Conservation (phyloP, 2,329 filamentous ascomycete genomes). For the Fusarium sp. region DNA sequence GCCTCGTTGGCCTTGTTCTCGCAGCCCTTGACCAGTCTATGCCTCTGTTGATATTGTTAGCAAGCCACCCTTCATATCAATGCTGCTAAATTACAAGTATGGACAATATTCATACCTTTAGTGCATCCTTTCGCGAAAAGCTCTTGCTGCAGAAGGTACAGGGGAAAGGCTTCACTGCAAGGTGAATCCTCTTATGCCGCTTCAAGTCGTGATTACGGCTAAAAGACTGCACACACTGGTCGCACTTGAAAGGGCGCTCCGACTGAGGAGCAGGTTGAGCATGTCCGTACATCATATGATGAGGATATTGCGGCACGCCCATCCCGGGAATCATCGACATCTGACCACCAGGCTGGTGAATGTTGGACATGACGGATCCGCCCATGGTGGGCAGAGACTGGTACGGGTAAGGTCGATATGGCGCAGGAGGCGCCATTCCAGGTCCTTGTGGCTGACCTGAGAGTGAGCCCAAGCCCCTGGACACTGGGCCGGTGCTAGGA, state of each 20-base stretch:
- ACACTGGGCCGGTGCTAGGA: slow-evolving; percentile 53
- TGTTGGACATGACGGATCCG: slow-evolving; percentile 80
- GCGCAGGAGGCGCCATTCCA: slow-evolving; percentile 61
- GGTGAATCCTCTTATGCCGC: slow-evolving; percentile 92
- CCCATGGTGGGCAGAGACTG: slow-evolving; percentile 71
- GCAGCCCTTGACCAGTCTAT: slow-evolving; percentile 74
- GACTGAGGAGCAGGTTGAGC: slow-evolving; percentile 65
- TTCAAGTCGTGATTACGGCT: slow-evolving; percentile 97
- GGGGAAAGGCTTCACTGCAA: slow-evolving; percentile 95
- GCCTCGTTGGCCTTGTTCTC: slow-evolving; percentile 52
- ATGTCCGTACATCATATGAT: slow-evolving; percentile 71
- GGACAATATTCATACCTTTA: slow-evolving; percentile 78
- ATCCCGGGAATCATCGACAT: slow-evolving; percentile 77
- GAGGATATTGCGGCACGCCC: slow-evolving; percentile 64
- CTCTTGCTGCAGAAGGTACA: slow-evolving; percentile 94
- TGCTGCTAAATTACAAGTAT: not conserved
- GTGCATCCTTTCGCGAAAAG: slow-evolving; percentile 94
- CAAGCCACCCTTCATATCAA: not conserved
- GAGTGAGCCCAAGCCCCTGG: slow-evolving; percentile 54
- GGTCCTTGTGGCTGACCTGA: slow-evolving; percentile 40
- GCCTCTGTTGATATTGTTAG: slow-evolving; percentile 58
- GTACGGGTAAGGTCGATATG: slow-evolving; percentile 61
- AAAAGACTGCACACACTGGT: slow-evolving; percentile 92
- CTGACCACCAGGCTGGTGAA: slow-evolving; percentile 78
- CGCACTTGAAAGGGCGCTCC: slow-evolving; percentile 94